These are phyloP conservation scores for Termitomyces heimii DNA, from an alignment of 768 basidiomycete genomes.

Conservation along the genomic window DNA sequence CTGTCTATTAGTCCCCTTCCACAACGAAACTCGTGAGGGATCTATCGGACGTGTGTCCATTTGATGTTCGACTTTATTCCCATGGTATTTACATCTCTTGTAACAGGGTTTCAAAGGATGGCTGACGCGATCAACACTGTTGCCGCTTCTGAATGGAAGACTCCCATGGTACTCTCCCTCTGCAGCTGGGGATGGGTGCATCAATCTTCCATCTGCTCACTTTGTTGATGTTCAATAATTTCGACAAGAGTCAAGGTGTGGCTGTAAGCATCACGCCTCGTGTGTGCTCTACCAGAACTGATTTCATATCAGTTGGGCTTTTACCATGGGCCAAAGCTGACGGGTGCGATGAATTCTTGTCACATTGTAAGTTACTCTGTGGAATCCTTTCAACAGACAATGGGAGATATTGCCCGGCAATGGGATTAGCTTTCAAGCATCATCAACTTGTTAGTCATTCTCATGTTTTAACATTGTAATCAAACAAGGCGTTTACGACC, in stretches of 20 bases:
- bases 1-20: constrained; percentile 41
- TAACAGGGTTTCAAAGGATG: constrained; percentile 48
- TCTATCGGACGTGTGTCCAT: constrained; percentile 45
- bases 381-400: constrained; percentile 32
- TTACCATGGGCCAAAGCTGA: constrained; percentile 60
- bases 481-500: no score
- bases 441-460: constrained; percentile 45
- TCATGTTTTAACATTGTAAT: not conserved
- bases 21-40: constrained; percentile 49
- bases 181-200: constrained; percentile 64
- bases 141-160: constrained; percentile 34
- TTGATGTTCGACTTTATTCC: not conserved
- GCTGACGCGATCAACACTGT: constrained; percentile 48
- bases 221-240: not conserved
- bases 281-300: not conserved
- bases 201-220: not conserved
- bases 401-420: constrained; percentile 40
- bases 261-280: constrained; percentile 24
- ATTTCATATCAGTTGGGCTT: constrained; percentile 37
- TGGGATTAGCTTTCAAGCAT: constrained; percentile 54
- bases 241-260: constrained; percentile 49
- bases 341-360: constrained; percentile 30
- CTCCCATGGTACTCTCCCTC: constrained; percentile 50
- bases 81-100: not conserved
- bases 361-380: not conserved